Evolutionary conservation across 768 basidiomycete genomes (phyloP).

Genomic region (Psilocybe subaeruginosa): DNA sequence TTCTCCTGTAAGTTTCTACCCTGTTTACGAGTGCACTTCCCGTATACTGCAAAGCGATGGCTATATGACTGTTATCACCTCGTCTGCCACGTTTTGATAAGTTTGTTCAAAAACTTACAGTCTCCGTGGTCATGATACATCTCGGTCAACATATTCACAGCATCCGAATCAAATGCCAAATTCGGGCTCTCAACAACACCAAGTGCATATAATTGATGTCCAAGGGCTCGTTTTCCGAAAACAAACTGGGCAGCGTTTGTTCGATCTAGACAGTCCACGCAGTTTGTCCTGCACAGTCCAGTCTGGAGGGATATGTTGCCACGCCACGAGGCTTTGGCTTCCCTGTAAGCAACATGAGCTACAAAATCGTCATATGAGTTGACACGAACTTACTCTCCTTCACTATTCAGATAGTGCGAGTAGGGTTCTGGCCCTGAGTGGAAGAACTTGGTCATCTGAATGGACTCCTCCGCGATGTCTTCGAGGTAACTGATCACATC

Average conservation of each 20-base stretch:
- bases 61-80: slow-evolving; percentile 37
- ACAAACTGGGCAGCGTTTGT: slow-evolving; percentile 98
- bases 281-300: slow-evolving; percentile 92
- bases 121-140: slow-evolving; percentile 99
- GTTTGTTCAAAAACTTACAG: slow-evolving; percentile 53
- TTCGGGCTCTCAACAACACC: slow-evolving; percentile 87
- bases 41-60: slow-evolving; percentile 94
- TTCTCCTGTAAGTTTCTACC: slow-evolving; percentile 93
- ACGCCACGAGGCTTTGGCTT: slow-evolving; percentile 53
- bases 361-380: slow-evolving; percentile 8
- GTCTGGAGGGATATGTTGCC: slow-evolving; percentile 80
- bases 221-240: slow-evolving; percentile 92
- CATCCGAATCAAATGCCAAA: slow-evolving; percentile 90
- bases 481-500: slow-evolving; percentile 96
- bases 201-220: slow-evolving; percentile 93
- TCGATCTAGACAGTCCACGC: slow-evolving; percentile 95
- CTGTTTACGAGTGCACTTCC: slow-evolving; percentile 96
- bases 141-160: slow-evolving; percentile 95
- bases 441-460: slow-evolving; percentile 92
- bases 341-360: slow-evolving; percentile 9
- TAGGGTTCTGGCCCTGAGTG: slow-evolving; percentile 91
- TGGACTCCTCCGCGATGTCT: slow-evolving; percentile 92
- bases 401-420: slow-evolving; percentile 62
- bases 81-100: no score
- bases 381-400: slow-evolving; percentile 37